Evolutionary conservation across 495 filamentous ascomycete genomes (phyloP).

Genomic region (Extremus antarcticus): DNA sequence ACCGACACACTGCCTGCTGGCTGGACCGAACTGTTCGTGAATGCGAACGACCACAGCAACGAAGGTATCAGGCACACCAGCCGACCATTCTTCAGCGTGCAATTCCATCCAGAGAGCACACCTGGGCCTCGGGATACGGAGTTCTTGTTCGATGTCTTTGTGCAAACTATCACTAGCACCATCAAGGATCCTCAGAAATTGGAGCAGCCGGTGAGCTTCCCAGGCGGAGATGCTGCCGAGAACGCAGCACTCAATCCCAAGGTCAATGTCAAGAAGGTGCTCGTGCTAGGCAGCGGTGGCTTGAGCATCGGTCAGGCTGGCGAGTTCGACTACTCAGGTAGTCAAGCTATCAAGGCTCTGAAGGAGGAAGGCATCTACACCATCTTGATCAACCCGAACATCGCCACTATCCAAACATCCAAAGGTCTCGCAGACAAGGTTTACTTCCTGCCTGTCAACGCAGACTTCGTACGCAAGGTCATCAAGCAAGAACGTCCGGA

Average conservation of each 20-base stretch:
- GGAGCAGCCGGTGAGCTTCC: constrained; percentile 63
- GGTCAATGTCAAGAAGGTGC: constrained; percentile 81
- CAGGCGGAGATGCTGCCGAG: constrained; percentile 68
- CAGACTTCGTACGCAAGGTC: constrained; percentile 92
- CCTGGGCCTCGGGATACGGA: constrained; percentile 95
- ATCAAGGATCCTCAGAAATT: constrained; percentile 51
- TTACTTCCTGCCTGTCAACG: constrained; percentile 93
- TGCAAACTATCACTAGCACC: constrained; percentile 64
- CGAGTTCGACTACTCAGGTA: constrained; percentile 97
- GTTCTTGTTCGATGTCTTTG: constrained; percentile 92
- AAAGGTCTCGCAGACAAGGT: constrained; percentile 94
- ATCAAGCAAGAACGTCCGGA: constrained; percentile 92
- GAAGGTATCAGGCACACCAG: constrained; percentile 84
- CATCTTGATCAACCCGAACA: constrained; percentile 95
- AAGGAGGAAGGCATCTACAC: constrained; percentile 95
- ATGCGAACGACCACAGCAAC: constrained; percentile 95
- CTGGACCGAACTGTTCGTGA: constrained; percentile 92
- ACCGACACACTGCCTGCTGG: constrained; percentile 57
- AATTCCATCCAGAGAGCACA: constrained; percentile 96
- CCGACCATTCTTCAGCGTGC: constrained; percentile 91
- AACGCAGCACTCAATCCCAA: constrained; percentile 64
- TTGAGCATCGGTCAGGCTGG: constrained; percentile 94
- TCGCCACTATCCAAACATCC: constrained; percentile 96
- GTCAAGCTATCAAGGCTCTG: constrained; percentile 85
- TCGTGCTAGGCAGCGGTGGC: constrained; percentile 87